phyloP scores from a whole-genome alignment of 1,284 basidiomycete species.

The Tausonia pullulans region DNA sequence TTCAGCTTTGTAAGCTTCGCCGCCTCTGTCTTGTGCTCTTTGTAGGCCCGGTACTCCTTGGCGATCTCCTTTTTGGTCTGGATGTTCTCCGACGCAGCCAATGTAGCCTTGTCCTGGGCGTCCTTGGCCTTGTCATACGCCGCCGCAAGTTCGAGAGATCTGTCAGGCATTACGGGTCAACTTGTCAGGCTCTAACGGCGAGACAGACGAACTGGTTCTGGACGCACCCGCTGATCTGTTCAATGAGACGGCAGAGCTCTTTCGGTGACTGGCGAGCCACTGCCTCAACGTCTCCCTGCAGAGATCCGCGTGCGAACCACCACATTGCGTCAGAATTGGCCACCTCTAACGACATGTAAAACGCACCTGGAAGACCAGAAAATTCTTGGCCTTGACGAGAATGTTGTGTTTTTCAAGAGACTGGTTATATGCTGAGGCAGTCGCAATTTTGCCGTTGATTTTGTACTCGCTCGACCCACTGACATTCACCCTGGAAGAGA shows the following conservation, averaged over 20 bases:
- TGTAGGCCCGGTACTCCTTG: constrained; percentile 93
- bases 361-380: constrained; percentile 80
- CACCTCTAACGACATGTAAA: neutral
- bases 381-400: constrained; percentile 98
- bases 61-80: constrained; percentile 84
- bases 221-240: constrained; percentile 75
- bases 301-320: neutral
- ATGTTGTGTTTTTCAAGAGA: constrained; percentile 83
- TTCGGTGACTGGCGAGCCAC: constrained; percentile 90
- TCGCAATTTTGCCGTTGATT: constrained; percentile 64
- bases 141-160: constrained; percentile 69
- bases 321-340: neutral
- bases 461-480: constrained; percentile 79
- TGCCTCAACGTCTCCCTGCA: constrained; percentile 82
- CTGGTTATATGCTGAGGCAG: constrained; percentile 73
- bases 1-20: constrained; percentile 73
- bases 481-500: constrained; percentile 57
- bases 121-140: constrained; percentile 86
- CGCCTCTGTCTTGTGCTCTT: constrained; percentile 90
- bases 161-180: constrained; percentile 12
- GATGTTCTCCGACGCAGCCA: constrained; percentile 87
- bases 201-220: neutral
- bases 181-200: neutral
- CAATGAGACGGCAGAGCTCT: constrained; percentile 80
- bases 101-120: constrained; percentile 78